Percentiles rank a stretch among this genome's conserved stretches.
These are phyloP conservation scores for Xylariaceae sp. DNA, from an alignment of 2,329 filamentous ascomycete genomes.

Conservation along the genomic window DNA sequence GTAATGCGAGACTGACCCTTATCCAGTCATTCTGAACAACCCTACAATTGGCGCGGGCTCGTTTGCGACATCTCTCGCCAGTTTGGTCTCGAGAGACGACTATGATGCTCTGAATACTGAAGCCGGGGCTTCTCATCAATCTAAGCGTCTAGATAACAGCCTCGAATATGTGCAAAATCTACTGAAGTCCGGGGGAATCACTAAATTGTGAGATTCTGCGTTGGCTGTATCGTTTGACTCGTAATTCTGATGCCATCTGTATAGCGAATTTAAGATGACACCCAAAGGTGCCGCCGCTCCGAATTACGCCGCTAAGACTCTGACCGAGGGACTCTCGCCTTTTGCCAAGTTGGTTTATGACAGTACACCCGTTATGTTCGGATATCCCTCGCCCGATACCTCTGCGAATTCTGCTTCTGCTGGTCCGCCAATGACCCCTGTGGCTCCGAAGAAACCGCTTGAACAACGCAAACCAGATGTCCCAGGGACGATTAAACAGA, in stretches of 20 bases:
- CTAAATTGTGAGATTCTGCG: constrained; percentile 53
- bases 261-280: constrained; percentile 54
- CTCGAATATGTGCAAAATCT: constrained; percentile 71
- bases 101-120: constrained; percentile 69
- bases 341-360: constrained; percentile 46
- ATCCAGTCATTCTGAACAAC: constrained; percentile 59
- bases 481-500: constrained; percentile 38
- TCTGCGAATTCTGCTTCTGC: constrained; percentile 28
- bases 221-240: background rate
- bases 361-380: constrained; percentile 38
- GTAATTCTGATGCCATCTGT: constrained; percentile 10
- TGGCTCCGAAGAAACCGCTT: constrained; percentile 30
- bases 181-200: constrained; percentile 64
- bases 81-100: constrained; percentile 48
- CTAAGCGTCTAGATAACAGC: constrained; percentile 63
- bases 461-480: constrained; percentile 30
- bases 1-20: constrained; percentile 13
- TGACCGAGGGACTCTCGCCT: constrained; percentile 44
- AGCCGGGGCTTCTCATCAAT: constrained; percentile 52
- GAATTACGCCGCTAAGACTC: constrained; percentile 27
- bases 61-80: constrained; percentile 45
- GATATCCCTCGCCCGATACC: constrained; percentile 37
- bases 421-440: constrained; percentile 27
- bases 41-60: constrained; percentile 55
- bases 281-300: constrained; percentile 34